A percentile compares a stretch with the other conserved stretches of the same genome.
These are phyloP conservation scores for Colletotrichum sp. DNA, from an alignment of 2,329 filamentous ascomycete genomes.

Conservation along the genomic window DNA sequence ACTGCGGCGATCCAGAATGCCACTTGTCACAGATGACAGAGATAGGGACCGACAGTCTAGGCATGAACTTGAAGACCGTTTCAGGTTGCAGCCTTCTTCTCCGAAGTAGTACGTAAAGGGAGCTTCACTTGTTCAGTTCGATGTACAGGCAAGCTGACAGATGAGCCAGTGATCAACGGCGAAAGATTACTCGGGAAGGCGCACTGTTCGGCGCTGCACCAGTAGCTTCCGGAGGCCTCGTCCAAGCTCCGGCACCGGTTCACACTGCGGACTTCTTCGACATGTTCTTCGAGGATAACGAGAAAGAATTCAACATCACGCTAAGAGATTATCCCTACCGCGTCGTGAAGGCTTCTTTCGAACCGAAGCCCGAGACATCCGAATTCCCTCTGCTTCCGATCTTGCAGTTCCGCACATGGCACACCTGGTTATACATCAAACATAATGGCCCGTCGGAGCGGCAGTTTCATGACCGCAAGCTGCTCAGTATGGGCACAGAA, in stretches of 20 bases:
- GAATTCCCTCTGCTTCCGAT: slow-evolving; percentile 22
- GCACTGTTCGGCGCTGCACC: not conserved
- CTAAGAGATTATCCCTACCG: slow-evolving; percentile 4
- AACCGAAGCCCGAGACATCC: not conserved
- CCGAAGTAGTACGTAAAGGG: not conserved
- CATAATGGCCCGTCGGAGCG: not conserved
- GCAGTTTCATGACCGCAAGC: not conserved
- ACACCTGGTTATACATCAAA: slow-evolving; percentile 22
- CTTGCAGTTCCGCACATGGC: slow-evolving; percentile 36
- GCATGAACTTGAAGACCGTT: not conserved
- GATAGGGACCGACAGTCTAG: not conserved
- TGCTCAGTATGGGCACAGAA: not conserved
- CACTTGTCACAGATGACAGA: not conserved
- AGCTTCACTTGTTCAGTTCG: not conserved
- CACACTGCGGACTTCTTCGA: not conserved
- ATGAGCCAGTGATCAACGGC: not conserved
- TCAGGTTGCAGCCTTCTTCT: not conserved
- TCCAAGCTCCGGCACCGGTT: not conserved
- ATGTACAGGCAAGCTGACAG: not conserved
- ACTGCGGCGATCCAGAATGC: not conserved
- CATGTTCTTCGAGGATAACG: not conserved
- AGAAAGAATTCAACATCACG: not conserved
- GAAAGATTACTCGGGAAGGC: not conserved
- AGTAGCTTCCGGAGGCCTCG: not conserved
- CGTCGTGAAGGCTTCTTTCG: not conserved